These are phyloP conservation scores for Crithidia bombi DNA, from an alignment of 208 protist genomes.

Conservation along the genomic window DNA sequence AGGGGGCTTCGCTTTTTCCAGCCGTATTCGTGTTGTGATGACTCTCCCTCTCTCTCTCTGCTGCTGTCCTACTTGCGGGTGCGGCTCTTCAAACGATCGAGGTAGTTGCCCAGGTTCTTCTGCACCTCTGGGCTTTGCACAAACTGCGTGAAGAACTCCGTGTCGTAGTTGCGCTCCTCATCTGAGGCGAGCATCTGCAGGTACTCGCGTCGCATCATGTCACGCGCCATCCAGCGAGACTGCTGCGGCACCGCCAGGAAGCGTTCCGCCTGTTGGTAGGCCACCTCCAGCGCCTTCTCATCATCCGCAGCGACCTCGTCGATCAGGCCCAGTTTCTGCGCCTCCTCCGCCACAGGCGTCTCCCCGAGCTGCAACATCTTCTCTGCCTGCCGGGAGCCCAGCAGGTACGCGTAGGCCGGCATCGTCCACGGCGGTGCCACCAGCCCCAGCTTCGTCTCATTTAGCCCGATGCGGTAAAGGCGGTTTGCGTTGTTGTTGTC, in stretches of 20 bases:
- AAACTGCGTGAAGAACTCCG: conserved; percentile 75
- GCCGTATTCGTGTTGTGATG: no score
- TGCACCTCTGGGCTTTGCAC: conserved; percentile 75
- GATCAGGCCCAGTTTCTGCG: conserved; percentile 63
- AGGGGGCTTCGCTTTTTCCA: no score
- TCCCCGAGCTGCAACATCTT: conserved; percentile 81
- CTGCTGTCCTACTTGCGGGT: conserved; percentile 39
- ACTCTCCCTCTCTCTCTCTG: neutral
- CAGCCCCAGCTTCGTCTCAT: conserved; percentile 82
- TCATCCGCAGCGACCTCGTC: conserved; percentile 67
- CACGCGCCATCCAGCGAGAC: conserved; percentile 78
- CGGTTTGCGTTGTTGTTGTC: conserved; percentile 43
- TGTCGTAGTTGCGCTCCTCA: conserved; percentile 84
- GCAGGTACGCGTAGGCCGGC: conserved; percentile 68
- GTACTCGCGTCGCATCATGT: conserved; percentile 84
- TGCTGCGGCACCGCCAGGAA: conserved; percentile 73
- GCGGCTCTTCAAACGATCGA: conserved; percentile 61
- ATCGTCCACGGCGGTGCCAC: conserved; percentile 76
- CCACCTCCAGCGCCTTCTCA: conserved; percentile 45
- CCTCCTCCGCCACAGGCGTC: conserved; percentile 69
- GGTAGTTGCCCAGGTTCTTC: conserved; percentile 61
- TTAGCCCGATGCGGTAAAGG: conserved; percentile 81
- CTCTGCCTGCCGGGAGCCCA: conserved; percentile 72
- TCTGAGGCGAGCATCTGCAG: conserved; percentile 72
- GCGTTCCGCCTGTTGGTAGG: conserved; percentile 58